Evolutionary conservation across 148 eudicot species (phyloP), one percentile per base, ranked within the genome.

Genomic region (Suaeda aralocaspica): DNA sequence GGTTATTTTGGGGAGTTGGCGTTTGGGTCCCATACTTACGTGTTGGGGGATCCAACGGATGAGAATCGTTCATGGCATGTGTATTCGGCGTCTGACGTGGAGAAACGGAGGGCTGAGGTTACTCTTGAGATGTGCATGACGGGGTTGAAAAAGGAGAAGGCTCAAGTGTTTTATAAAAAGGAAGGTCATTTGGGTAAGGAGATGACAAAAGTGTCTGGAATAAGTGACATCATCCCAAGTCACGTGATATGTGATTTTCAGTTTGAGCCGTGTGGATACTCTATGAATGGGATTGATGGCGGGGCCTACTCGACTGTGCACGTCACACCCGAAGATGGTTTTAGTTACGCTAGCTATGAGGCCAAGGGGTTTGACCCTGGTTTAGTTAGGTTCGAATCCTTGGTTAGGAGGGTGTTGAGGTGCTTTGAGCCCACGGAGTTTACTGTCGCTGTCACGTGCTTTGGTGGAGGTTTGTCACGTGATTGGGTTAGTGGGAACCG

Each of bases 281-380:
- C 88, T 0, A 85, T 85, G 88, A 85, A 85, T n/a, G 88, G 84
- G 34, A 64, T 82, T 2, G 81, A 82, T 5, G 77, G 80, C 41
- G 50, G 80, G 70, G 82, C 84, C 25, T 75, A 82, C 63, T 85
- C 85, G 0, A 85, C 85, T 0, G 72, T 85, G 64, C 88, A 84
- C 74, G 85, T 84, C 68, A 84, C 88, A 4, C 87, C 87, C 0
- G 87, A 84, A 59, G 82, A 84, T 28, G 87, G 83, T 56, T 84
- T 84, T 26, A 82, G 88, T 29, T 85, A 85, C 9, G 88, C 88
- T 2, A 85, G 92, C 79, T 87, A 83, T 33, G 92, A 87, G 51
- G 87, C 78, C 2, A 76, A 81, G 84, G 91, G 88, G 62, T 70
- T 80, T 26, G 78, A 82, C 67, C 68, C 82, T 0, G 34, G 69